Base-by-base conservation (phyloP, 1,284 basidiomycete genomes). In the Fomitopsis palustris region DNA sequence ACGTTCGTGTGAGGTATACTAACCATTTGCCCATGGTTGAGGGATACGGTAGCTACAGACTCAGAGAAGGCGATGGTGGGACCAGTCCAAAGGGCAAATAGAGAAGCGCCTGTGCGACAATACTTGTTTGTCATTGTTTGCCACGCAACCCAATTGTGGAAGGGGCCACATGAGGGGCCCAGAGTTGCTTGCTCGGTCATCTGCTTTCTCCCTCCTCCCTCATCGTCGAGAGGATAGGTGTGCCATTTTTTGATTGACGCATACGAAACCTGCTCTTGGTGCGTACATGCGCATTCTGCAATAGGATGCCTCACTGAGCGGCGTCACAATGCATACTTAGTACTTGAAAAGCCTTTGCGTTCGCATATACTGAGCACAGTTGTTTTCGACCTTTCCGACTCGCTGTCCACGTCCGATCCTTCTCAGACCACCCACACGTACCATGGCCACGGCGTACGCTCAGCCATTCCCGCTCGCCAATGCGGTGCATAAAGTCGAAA, bases 401-500 rank as follows among this genome's bases (percentile, higher is more conserved):
- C 29, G 12, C 17, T 47, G 45, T 29, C 45, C 45, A 47, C 25
- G 25, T 8, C 25, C 27, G 45, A 29, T 10, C 29, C 45, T 29
- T 29, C 49, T 21, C 31, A 19, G 17, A 7, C 47, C 62, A 65
- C 67, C 66, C 65, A 66, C 65, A 65, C 60, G 55, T 65, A 62
- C 65, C 64, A 83, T 83, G 82, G 77, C 81, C 4, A 52, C 49
- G n/a, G 49, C 33, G 37, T 82, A 78, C 64, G 71, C 78, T 27
- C 86, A 90, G 72, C 88, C 89, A 7, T 91, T 91, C 61, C 89
- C 89, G 63, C 84, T 89, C 64, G 86, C 87, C 38, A 77, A 79
- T 53, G 75, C 75, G 10, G 60, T 68, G 23, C 81, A 83, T 70
- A 79, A 76, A 61, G 66, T 73, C 37, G 79, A 80, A 41, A 80